Evolutionary conservation across 1,139 yeast genomes (phyloP).

Genomic region (Kodamaea anthophila): DNA sequence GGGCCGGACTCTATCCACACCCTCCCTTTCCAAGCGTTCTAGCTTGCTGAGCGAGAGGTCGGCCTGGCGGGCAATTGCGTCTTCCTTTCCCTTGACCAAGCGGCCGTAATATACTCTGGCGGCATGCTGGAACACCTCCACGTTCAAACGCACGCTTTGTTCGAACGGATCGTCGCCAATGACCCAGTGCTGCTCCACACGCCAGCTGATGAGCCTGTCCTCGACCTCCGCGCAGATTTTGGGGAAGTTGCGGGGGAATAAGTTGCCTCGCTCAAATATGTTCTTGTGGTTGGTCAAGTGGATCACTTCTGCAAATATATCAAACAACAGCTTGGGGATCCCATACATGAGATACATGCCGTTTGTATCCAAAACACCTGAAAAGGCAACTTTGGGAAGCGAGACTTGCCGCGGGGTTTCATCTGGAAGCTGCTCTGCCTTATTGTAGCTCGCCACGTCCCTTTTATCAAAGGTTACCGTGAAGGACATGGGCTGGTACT

Average conservation of each 20-base stretch:
- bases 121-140: slow-evolving; percentile 37
- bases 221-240: slow-evolving; percentile 49
- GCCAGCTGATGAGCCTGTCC: slow-evolving; percentile 43
- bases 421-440: slow-evolving; percentile 1
- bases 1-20: slow-evolving; percentile 16
- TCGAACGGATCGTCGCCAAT: slow-evolving; percentile 25
- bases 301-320: slow-evolving; percentile 40
- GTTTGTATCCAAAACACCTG: slow-evolving; percentile 9
- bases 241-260: slow-evolving; percentile 52
- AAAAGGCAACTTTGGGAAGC: slow-evolving; percentile 2
- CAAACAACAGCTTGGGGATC: slow-evolving; percentile 39
- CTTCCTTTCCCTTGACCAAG: slow-evolving; percentile 28
- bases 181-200: slow-evolving; percentile 37
- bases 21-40: slow-evolving; percentile 10
- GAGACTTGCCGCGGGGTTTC: not conserved
- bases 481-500: slow-evolving; percentile 18
- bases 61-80: not conserved
- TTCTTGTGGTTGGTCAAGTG: slow-evolving; percentile 49
- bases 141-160: slow-evolving; percentile 31
- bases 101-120: slow-evolving; percentile 40
- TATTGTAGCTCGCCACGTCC: slow-evolving; percentile 4
- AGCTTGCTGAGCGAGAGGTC: slow-evolving; percentile 25
- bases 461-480: slow-evolving; percentile 19
- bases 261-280: slow-evolving; percentile 36
- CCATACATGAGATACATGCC: slow-evolving; percentile 42